Evolutionary conservation across 2,329 filamentous ascomycete genomes (phyloP), one percentile per base, ranked within the genome.

Genomic region (Coniochaeta hoffmannii): DNA sequence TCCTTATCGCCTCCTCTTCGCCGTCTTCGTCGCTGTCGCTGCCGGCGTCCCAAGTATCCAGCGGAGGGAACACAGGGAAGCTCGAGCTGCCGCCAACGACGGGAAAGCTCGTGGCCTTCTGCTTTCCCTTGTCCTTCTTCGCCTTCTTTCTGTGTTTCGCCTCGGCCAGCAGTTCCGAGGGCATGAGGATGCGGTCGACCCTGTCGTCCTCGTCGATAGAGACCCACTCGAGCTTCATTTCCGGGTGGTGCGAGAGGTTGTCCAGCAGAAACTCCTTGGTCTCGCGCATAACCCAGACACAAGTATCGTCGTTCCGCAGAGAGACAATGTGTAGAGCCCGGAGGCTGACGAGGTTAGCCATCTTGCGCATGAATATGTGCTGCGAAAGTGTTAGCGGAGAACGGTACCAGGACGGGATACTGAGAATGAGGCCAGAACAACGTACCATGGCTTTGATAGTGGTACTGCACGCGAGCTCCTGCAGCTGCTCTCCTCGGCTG

Each of bases 201-300:
- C 69, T 66, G 54, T 77, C 71, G 10, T 77, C 67, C 15, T 73
- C 77, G 44, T 79, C 76, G 56, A 84, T 76, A 5, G 80, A 78
- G 17, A 86, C 69, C 72, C 78, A 86, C 63, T 85, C 78, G 2
- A 86, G 70, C 61, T 79, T 79, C 63, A 82, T 69, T 10, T 76
- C 63, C 0, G 79, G 79, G 56, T 79, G 73, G 57, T 85, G 79
- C 1, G 78, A 75, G 2, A 86, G 65, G 31, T 73, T 80, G 63
- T 86, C 83, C 10, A 83, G 73, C 28, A 82, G 74, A 63, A 85
- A 85, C n/a, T 73, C 75, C 38, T 78, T 73, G 2, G 79, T 78
- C 66, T 86, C 81, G 17, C 75, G 73, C 68, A 80, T 76, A 8
- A 83, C 77, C 70, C 76, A 81, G 14, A 77, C 69, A 56, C 80